Conservation (phyloP, 2,329 filamentous ascomycete genomes). For the Passalora sequoiae region DNA sequence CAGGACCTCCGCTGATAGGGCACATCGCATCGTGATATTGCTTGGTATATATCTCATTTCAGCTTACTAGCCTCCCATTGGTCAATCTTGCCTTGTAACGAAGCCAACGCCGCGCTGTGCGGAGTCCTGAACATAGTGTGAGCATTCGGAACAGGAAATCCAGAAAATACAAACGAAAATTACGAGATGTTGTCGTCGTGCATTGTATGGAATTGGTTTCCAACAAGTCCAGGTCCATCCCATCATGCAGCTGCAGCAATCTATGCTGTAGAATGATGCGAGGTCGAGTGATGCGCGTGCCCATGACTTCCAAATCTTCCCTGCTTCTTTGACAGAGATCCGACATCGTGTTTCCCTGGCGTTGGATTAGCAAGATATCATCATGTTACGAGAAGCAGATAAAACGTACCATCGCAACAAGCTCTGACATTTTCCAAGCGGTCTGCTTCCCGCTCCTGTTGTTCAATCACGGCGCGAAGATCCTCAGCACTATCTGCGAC, state of each 20-base stretch:
- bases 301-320: constrained; percentile 12
- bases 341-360: constrained; percentile 49
- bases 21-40: no score
- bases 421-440: constrained; percentile 90
- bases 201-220: background rate
- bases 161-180: background rate
- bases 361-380: constrained; percentile 3
- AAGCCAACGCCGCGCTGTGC: no score
- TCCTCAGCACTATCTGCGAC: constrained; percentile 69
- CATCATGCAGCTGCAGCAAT: no score
- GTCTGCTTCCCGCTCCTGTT: constrained; percentile 68
- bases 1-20: no score
- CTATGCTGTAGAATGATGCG: background rate
- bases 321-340: constrained; percentile 35
- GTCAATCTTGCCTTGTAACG: no score
- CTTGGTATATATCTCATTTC: no score
- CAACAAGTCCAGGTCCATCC: background rate
- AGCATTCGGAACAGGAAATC: no score
- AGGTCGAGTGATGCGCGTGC: background rate
- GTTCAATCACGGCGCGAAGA: constrained; percentile 70
- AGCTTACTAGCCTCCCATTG: no score
- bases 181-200: background rate
- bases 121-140: no score
- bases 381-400: background rate
- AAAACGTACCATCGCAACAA: constrained; percentile 84